phyloP scores from a whole-genome alignment of 805 yeast genomes.

The Metschnikowia gelsemii region DNA sequence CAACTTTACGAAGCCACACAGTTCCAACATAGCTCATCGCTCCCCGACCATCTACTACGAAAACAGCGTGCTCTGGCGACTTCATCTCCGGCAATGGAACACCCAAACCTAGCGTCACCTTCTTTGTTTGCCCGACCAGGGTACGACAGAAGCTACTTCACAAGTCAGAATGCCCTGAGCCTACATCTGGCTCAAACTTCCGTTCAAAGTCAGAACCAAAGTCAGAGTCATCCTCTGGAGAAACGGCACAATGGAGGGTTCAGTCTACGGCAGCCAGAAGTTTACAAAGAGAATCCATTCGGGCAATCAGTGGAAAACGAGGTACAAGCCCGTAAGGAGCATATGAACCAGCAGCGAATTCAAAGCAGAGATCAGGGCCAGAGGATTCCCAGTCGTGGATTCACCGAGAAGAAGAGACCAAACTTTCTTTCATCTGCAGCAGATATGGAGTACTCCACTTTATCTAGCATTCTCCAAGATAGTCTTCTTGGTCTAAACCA shows the following conservation, averaged over 20 bases:
- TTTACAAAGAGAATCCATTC: too few relatives aligned
- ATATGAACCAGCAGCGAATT: too few relatives aligned
- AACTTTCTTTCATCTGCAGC: constrained; percentile 70
- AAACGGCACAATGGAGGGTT: too few relatives aligned
- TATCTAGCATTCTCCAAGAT: constrained; percentile 62
- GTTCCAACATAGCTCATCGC: constrained; percentile 19
- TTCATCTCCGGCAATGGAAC: not conserved
- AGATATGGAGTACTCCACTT: constrained; percentile 66
- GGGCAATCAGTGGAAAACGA: too few relatives aligned
- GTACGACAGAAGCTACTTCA: not conserved
- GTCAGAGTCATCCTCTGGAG: too few relatives aligned
- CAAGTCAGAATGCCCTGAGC: not conserved
- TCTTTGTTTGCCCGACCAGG: constrained; percentile 1
- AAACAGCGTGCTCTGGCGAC: not conserved
- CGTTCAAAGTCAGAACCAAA: not conserved
- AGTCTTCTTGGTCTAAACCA: constrained; percentile 28
- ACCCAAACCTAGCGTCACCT: not conserved
- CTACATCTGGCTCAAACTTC: not conserved
- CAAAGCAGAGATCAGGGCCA: not conserved
- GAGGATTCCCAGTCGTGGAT: not conserved
- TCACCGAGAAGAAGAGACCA: constrained; percentile 4
- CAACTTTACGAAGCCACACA: constrained; percentile 15
- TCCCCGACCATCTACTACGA: constrained; percentile 13
- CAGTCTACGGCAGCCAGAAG: too few relatives aligned
- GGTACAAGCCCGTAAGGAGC: not conserved